A percentile compares a stretch with the other conserved stretches of the same genome.
Evolutionary conservation across 2,329 filamentous ascomycete genomes (phyloP).

Genomic region (Ophiocordyceps camponoti-leonardi): DNA sequence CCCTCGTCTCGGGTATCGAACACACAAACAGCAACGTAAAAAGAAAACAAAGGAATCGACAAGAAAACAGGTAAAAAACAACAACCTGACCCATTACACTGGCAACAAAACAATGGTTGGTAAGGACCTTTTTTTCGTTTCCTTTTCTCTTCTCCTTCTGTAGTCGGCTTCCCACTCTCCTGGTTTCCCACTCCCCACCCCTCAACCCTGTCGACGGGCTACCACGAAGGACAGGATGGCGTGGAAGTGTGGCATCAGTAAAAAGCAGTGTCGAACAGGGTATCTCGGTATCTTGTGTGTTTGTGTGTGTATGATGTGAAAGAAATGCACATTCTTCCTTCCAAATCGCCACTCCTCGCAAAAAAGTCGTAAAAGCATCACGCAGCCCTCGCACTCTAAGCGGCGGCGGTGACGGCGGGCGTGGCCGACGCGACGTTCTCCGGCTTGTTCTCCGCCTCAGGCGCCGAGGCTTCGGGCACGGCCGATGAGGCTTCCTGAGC

Average conservation of each 20-base stretch:
- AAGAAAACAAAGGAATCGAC: background rate
- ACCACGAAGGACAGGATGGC: slow-evolving; percentile 9
- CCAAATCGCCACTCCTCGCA: slow-evolving; percentile 27
- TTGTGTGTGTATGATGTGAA: too few species aligned
- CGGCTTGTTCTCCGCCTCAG: slow-evolving; percentile 23
- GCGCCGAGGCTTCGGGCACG: slow-evolving; percentile 9
- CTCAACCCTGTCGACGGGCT: background rate
- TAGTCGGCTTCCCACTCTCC: slow-evolving; percentile 4
- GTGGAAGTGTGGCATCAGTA: slow-evolving; percentile 23
- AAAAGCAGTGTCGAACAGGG: slow-evolving; percentile 34
- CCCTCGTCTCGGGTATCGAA: slow-evolving; percentile 19
- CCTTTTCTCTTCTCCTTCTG: slow-evolving; percentile 5
- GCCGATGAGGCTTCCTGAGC: slow-evolving; percentile 14
- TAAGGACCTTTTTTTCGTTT: slow-evolving; percentile 5
- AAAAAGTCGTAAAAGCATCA: slow-evolving; percentile 10
- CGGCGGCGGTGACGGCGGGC: slow-evolving; percentile 32
- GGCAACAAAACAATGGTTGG: slow-evolving; percentile 6
- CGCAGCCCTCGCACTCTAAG: slow-evolving; percentile 20
- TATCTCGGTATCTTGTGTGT: slow-evolving; percentile 30
- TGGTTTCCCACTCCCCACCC: too few species aligned
- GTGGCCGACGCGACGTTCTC: slow-evolving; percentile 22
- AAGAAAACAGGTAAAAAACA: slow-evolving; percentile 4
- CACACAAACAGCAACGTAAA: slow-evolving; percentile 4
- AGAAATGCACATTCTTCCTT: slow-evolving; percentile 36
- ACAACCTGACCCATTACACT: slow-evolving; percentile 11